Conservation (phyloP, 1,139 yeast species). For the Geotrichum reessii region DNA sequence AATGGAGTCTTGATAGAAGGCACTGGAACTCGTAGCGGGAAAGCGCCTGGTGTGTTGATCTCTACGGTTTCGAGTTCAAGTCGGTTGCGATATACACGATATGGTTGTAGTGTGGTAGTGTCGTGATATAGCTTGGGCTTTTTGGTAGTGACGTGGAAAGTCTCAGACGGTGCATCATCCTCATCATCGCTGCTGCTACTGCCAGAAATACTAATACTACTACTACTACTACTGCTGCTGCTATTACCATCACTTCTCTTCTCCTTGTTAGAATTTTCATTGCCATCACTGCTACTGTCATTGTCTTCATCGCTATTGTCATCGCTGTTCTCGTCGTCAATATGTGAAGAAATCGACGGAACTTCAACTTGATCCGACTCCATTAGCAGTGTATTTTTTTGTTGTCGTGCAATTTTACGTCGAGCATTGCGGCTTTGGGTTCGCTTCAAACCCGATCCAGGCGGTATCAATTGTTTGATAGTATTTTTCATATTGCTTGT, state of each 20-base stretch:
- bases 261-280: neutral
- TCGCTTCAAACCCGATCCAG: neutral
- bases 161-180: neutral
- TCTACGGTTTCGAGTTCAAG: neutral
- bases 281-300: neutral
- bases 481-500: neutral
- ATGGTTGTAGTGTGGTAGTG: neutral
- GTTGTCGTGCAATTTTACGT: neutral
- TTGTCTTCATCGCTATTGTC: neutral
- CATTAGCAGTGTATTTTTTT: neutral
- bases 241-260: constrained; percentile 1
- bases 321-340: neutral
- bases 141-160: neutral
- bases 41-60: neutral
- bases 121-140: neutral
- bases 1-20: neutral
- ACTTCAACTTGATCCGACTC: neutral
- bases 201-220: neutral
- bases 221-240: constrained; percentile 7
- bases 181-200: constrained; percentile 8
- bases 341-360: too few species aligned
- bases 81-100: neutral
- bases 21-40: neutral
- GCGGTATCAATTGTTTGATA: neutral
- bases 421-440: neutral